Conservation (phyloP, 2,329 filamentous ascomycete species). For the Cercospora zeina region DNA sequence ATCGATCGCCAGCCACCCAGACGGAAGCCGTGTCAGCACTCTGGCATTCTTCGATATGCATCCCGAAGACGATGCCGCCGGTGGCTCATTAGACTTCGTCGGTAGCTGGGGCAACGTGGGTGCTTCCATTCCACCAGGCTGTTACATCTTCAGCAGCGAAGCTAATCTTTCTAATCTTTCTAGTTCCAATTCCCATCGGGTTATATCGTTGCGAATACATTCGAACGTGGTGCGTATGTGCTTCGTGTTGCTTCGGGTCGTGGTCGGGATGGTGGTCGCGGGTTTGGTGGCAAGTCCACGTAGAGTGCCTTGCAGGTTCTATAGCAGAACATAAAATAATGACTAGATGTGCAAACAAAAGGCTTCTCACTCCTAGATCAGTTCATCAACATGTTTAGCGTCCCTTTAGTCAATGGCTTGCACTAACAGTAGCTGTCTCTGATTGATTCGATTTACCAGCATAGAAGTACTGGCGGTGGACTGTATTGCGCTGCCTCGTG, state of each 20-base stretch:
- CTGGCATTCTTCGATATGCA: conserved; percentile 54
- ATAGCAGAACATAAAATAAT: background rate
- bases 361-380: background rate
- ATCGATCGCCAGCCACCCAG: conserved; percentile 45
- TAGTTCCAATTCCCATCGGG: conserved; percentile 53
- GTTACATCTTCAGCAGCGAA: background rate
- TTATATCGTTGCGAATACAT: conserved; percentile 54
- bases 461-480: too few relatives aligned
- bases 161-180: background rate
- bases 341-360: background rate
- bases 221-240: conserved; percentile 51
- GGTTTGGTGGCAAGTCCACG: conserved; percentile 29
- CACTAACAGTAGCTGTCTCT: too few relatives aligned
- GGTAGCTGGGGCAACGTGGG: conserved; percentile 50
- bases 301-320: conserved; percentile 1
- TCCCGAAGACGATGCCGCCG: conserved; percentile 50
- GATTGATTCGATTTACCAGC: background rate
- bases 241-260: conserved; percentile 27
- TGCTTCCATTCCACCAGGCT: background rate
- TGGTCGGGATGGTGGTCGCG: conserved; percentile 27
- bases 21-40: conserved; percentile 48
- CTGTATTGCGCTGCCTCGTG: background rate
- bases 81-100: conserved; percentile 42
- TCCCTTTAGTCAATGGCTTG: background rate
- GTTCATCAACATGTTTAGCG: background rate